Conservation (phyloP, 1,284 basidiomycete species). For the Ustilago loliicola region DNA sequence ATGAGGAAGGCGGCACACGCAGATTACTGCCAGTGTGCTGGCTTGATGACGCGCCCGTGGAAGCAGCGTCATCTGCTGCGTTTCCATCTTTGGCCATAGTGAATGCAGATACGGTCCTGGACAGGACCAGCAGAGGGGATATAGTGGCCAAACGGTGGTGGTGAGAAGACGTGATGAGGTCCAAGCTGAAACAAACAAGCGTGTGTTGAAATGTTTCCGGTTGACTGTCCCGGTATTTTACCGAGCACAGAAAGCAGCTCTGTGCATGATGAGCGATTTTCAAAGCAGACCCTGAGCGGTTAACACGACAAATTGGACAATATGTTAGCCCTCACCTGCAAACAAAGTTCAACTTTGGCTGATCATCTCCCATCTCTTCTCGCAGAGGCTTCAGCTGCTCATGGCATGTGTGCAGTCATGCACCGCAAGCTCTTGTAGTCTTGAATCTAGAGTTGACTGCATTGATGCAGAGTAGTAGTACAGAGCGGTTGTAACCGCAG, state of each 20-base stretch:
- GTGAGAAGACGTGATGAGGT: conserved; percentile 6
- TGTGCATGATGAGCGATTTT: background rate
- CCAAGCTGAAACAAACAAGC: background rate
- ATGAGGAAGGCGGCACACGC: conserved; percentile 25
- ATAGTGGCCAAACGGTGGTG: conserved; percentile 5
- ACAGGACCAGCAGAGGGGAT: background rate
- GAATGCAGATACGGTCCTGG: background rate
- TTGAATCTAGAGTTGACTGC: background rate
- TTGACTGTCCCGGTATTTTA: conserved; percentile 5
- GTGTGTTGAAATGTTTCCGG: conserved; percentile 4
- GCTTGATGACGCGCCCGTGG: conserved; percentile 2
- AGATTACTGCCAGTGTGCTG: conserved; percentile 4
- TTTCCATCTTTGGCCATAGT: conserved; percentile 4
- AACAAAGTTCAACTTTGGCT: background rate
- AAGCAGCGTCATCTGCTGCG: conserved; percentile 1
- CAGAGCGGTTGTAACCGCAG: background rate
- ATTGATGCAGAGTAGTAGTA: conserved; percentile 8
- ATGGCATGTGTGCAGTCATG: too few relatives aligned
- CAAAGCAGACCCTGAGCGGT: conserved; percentile 8
- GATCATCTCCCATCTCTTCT: background rate
- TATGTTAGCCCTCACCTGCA: background rate
- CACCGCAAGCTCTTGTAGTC: background rate
- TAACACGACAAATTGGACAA: too few relatives aligned
- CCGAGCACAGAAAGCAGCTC: conserved; percentile 5
- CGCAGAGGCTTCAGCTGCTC: background rate